Evolutionary conservation across 1,284 basidiomycete species (phyloP).

Genomic region (Sanghuangporus weigelae): DNA sequence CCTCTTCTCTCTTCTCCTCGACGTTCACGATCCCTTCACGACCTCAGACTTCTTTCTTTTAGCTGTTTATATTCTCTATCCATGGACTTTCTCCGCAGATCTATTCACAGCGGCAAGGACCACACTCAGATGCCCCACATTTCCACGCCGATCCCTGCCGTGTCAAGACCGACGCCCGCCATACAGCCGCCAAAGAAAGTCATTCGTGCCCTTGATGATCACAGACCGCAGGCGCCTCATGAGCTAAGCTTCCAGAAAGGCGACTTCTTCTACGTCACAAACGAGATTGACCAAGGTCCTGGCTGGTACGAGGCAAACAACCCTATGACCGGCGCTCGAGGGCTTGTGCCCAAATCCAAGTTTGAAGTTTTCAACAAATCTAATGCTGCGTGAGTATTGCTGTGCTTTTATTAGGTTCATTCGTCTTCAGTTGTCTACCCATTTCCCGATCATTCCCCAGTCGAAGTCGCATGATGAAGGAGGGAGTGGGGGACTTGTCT

Average conservation of each 20-base stretch:
- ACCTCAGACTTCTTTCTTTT: slow-evolving; percentile 18
- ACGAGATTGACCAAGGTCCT: slow-evolving; percentile 55
- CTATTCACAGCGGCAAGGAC: slow-evolving; percentile 55
- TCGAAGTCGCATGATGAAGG: not conserved
- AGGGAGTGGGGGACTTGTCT: not conserved
- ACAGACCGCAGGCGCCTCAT: slow-evolving; percentile 73
- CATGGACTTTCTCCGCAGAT: slow-evolving; percentile 87
- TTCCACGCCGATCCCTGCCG: slow-evolving; percentile 58
- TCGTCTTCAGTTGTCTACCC: not conserved
- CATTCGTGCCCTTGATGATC: slow-evolving; percentile 77
- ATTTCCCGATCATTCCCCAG: not conserved
- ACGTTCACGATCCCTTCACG: slow-evolving; percentile 18
- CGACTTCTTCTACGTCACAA: slow-evolving; percentile 96
- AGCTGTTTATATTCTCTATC: slow-evolving; percentile 22
- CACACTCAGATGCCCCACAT: slow-evolving; percentile 57
- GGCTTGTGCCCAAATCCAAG: slow-evolving; percentile 79
- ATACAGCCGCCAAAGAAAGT: slow-evolving; percentile 91
- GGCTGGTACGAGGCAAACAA: slow-evolving; percentile 87
- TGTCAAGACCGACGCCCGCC: slow-evolving; percentile 64
- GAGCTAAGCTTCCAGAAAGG: slow-evolving; percentile 91
- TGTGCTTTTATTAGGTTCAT: not conserved
- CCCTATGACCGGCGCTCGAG: slow-evolving; percentile 86
- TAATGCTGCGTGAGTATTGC: slow-evolving; percentile 48
- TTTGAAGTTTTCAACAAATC: slow-evolving; percentile 89
- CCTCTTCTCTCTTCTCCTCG: slow-evolving; percentile 18